Evolutionary conservation across 1,284 basidiomycete species (phyloP), one percentile per base, ranked within the genome.

Genomic region (Leccinum ponderosum): DNA sequence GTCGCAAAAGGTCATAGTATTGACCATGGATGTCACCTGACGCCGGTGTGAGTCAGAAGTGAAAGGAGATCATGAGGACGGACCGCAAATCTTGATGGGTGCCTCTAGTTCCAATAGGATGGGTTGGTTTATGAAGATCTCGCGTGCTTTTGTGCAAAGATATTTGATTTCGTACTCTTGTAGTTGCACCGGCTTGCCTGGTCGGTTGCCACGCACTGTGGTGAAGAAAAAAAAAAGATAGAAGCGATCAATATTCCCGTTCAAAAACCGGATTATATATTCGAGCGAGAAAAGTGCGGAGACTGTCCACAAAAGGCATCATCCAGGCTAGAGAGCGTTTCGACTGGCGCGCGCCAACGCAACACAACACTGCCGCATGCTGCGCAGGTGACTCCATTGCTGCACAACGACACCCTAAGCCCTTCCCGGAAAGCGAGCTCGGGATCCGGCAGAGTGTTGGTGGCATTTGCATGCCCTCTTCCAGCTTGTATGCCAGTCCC

Each of bases 161-260:
- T 94, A 94, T 78, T 94, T 95, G 85, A 97, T 97, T 81, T 97
- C 95, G 80, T 94, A 95, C 78, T 97, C 95, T 77, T 94, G 91
- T 60, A 97, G 83, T 75, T 96, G 93, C 55, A 97, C 94, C 53
- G 93, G 92, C 80, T 95, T 97, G 66, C 95, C 94, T 55, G 94
- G 94, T 75, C 94, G 85, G 80, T 95, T 93, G 72, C 94, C 94
- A 75, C 94, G 92, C 62, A 97, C 94, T 96, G 63, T 54, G 8
- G 35, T 7, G 48, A 60, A 67, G 66, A 64, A 50, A 39, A 9
- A 9, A 42, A 44, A 44, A 61, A 64, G 69, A 64, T 62, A 54
- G 51, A 54, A 9, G 12, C 17, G 14, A 55, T 73, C 63, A 74
- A 68, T 33, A 58, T 37, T 27, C 17, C 51, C 55, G 58, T 57